Percentiles rank a stretch among this genome's conserved stretches.
These are phyloP conservation scores for Aristolochia contorta DNA, from an alignment of 164 flowering plant genomes.

Conservation along the genomic window DNA sequence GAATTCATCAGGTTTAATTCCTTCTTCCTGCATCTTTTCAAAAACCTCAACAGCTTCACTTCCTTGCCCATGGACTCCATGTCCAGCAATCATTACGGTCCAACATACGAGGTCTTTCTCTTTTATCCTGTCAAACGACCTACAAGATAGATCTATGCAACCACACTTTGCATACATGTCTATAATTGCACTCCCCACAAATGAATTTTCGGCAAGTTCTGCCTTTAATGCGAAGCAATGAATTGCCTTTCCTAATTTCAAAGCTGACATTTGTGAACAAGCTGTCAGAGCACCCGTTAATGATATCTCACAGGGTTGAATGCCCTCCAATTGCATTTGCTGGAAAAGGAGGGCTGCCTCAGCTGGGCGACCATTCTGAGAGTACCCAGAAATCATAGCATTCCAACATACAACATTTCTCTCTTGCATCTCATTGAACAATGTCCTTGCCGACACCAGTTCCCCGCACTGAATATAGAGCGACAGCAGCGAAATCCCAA, in stretches of 20 bases:
- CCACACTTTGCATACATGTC: conserved; percentile 71
- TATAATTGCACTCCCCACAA: conserved; percentile 38
- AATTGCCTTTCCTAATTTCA: conserved; percentile 46
- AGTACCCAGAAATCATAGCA: conserved; percentile 60
- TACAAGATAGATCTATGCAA: conserved; percentile 32
- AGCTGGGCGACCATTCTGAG: conserved; percentile 34
- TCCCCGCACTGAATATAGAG: conserved; percentile 41
- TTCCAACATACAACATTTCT: conserved; percentile 51
- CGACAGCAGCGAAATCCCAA: conserved; percentile 43
- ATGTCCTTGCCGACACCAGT: conserved; percentile 16
- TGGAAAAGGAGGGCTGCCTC: conserved; percentile 36
- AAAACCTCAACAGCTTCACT: conserved; percentile 36
- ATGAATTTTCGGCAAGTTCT: conserved; percentile 23
- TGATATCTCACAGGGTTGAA: conserved; percentile 35
- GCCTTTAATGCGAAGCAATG: conserved; percentile 47
- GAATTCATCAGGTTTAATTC: conserved; percentile 36
- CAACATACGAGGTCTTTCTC: conserved; percentile 41
- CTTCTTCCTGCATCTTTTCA: conserved; percentile 30
- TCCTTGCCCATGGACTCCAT: conserved; percentile 53
- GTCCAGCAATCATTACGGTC: conserved; percentile 50
- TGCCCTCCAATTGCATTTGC: conserved; percentile 32
- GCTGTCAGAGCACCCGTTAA: conserved; percentile 33
- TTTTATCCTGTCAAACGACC: conserved; percentile 28
- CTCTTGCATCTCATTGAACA: conserved; percentile 37
- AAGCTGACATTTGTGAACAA: conserved; percentile 50